Evolutionary conservation across 257 asterid species (phyloP), one percentile per base, ranked within the genome.

Genomic region (Petunia secreta): DNA sequence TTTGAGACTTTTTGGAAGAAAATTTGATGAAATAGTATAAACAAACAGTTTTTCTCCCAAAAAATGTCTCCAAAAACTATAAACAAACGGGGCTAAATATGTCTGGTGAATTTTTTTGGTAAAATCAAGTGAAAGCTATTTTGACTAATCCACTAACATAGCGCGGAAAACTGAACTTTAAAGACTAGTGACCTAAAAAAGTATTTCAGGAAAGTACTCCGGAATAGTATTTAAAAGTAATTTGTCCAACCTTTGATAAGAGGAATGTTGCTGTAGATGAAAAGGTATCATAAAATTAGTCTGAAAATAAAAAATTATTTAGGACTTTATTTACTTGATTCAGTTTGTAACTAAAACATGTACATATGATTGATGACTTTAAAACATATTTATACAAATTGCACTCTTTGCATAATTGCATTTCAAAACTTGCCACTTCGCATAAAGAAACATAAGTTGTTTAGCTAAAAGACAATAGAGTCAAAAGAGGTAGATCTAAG

Each of bases 391-490:
- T 39, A 14, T 8, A 52, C 74, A 14, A 15, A 40, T 13, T 65
- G 48, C 39, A 6, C 15, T 52, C 25, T 25, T 25, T 25, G 25
- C 25, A 25, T 25, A 25, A 25, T 66, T 40, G 53, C 6, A 6
- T 14, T 8, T 2, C 50, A 41, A 67, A 67, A 15, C 8, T n/a
- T 1, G 55, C 39, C 75, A 41, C 75, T 67, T 39, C 15, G 7
- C 38, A 10, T n/a, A 15, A 43, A 67, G 55, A 67, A 62, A 15
- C 15, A 14, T 1, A 67, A 66, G 4, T 38, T 11, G 25, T 41
- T n/a, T 43, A 66, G 75, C 75, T 67, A n/a, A 41, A 67, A n/a
- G 15, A 54, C 75, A n/a, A 67, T n/a, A 36, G 75, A 43, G 54
- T 67, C 3, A 43, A 15, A 15, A 41, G 75, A 67, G 8, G 5